Conservation (phyloP, 2,329 filamentous ascomycete genomes). For the Penicillium sp. region DNA sequence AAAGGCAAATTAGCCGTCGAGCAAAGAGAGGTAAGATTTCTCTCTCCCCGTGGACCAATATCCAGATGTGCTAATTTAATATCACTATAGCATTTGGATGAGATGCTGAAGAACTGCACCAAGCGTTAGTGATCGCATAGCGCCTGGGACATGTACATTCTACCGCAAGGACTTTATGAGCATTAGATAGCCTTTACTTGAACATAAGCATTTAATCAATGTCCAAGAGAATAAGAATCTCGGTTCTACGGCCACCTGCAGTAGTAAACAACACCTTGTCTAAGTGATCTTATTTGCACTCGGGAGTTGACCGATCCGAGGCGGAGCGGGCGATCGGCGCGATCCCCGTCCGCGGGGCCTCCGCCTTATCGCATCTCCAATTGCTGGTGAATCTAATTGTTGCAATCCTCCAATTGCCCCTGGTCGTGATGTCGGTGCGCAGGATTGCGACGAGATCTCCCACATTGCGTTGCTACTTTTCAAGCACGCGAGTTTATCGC, state of each 20-base stretch:
- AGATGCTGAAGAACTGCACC: conserved; percentile 46
- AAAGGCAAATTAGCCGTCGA: conserved; percentile 64
- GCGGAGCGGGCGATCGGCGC: conserved; percentile 22
- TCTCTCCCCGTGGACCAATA: neutral
- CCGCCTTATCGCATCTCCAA: conserved; percentile 13
- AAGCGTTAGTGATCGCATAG: conserved; percentile 36
- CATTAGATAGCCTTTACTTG: conserved; percentile 12
- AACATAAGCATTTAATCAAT: conserved; percentile 18
- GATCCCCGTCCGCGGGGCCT: conserved; percentile 17
- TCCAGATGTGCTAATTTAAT: neutral
- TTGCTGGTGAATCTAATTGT: conserved; percentile 15
- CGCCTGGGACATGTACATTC: conserved; percentile 20
- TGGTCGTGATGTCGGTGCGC: conserved; percentile 23
- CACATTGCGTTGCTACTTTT: conserved; percentile 46
- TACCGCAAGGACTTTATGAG: conserved; percentile 7
- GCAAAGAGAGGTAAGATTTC: conserved; percentile 62
- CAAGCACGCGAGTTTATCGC: conserved; percentile 45
- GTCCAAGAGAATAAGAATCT: neutral
- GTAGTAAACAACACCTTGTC: neutral
- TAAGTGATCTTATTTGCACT: neutral
- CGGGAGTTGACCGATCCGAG: conserved; percentile 2
- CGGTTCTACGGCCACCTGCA: neutral
- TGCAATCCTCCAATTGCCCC: conserved; percentile 19
- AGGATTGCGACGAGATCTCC: conserved; percentile 17
- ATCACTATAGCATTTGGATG: conserved; percentile 42